A percentile compares a stretch with the other conserved stretches of the same genome.
Conservation (phyloP, 2,329 filamentous ascomycete genomes). For the Botrytis squamosa region DNA sequence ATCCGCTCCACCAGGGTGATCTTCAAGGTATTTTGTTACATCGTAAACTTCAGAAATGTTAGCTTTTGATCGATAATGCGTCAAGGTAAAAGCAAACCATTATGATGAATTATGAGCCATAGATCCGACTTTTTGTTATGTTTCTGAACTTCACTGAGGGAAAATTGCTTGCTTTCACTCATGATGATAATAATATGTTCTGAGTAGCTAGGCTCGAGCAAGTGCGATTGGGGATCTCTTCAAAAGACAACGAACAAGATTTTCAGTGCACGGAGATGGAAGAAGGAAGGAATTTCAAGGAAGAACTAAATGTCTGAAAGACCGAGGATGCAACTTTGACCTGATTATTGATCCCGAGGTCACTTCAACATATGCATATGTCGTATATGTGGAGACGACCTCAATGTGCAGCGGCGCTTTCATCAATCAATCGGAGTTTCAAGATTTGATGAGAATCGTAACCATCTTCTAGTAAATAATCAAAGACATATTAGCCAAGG, state of each 20-base stretch:
- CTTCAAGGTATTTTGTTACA: conserved; percentile 55
- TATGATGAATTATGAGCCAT: conserved; percentile 57
- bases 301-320: background rate
- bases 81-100: conserved; percentile 43
- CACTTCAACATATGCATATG: background rate
- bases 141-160: conserved; percentile 46
- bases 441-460: background rate
- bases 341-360: background rate
- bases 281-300: background rate
- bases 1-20: conserved; percentile 73
- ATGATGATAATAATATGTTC: conserved; percentile 8
- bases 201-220: background rate
- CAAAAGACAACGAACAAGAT: background rate
- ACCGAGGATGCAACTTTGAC: background rate
- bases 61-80: background rate
- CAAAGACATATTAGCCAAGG: background rate
- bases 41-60: conserved; percentile 51
- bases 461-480: background rate
- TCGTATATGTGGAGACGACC: background rate
- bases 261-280: background rate
- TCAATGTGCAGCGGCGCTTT: background rate
- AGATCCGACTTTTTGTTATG: conserved; percentile 50
- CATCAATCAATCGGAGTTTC: background rate
- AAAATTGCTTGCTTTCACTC: conserved; percentile 20
- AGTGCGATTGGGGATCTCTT: background rate